Evolutionary conservation across 2,329 filamentous ascomycete genomes (phyloP).

Genomic region (Aspergillus sergii): DNA sequence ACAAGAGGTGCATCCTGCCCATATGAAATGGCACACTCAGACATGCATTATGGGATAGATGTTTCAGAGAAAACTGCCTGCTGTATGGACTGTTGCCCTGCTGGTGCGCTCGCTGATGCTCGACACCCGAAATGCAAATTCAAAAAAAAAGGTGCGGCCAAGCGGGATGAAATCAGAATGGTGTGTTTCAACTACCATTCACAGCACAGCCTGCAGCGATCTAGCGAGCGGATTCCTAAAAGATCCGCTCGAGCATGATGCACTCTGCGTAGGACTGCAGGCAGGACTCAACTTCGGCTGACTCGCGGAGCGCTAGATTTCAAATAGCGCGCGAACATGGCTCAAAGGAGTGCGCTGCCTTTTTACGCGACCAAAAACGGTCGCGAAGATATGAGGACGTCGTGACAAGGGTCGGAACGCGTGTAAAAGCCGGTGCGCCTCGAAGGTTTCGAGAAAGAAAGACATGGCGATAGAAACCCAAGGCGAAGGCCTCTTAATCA

Average conservation of each 20-base stretch:
- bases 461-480: constrained; percentile 71
- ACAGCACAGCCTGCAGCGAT: constrained; percentile 35
- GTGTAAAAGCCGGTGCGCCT: constrained; percentile 41
- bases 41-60: background rate
- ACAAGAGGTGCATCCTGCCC: constrained; percentile 9
- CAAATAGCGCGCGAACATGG: constrained; percentile 30
- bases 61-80: background rate
- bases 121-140: constrained; percentile 26
- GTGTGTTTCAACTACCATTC: constrained; percentile 30
- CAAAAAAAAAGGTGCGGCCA: constrained; percentile 24
- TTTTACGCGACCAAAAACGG: constrained; percentile 31
- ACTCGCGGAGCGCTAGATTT: constrained; percentile 33
- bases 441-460: constrained; percentile 42
- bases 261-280: constrained; percentile 52
- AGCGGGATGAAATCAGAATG: constrained; percentile 23
- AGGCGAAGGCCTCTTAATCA: constrained; percentile 76
- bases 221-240: constrained; percentile 47
- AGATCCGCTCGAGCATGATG: constrained; percentile 39
- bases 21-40: background rate
- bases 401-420: constrained; percentile 30
- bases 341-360: constrained; percentile 40
- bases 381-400: constrained; percentile 27
- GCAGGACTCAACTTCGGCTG: constrained; percentile 60
- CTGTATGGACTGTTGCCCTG: constrained; percentile 27
- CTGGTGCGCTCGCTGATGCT: constrained; percentile 58